These are phyloP conservation scores for Davidsoniella australis DNA, from an alignment of 2,329 filamentous ascomycete genomes.

Conservation along the genomic window DNA sequence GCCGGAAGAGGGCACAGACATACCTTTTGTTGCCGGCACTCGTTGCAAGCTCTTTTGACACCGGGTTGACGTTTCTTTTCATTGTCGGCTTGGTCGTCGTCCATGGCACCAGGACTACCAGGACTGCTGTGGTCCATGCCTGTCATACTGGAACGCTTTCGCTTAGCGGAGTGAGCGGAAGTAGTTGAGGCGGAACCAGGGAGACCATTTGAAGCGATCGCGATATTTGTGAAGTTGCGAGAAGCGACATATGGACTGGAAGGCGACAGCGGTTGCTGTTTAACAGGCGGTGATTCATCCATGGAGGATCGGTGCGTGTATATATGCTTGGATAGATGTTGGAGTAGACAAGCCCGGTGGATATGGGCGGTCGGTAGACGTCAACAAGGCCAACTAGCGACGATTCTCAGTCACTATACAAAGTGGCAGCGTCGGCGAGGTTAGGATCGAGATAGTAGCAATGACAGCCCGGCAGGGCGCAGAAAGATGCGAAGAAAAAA, in stretches of 20 bases:
- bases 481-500: neutral
- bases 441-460: neutral
- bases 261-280: conserved; percentile 7
- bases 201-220: conserved; percentile 22
- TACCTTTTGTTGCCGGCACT: conserved; percentile 75
- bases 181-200: conserved; percentile 25
- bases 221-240: conserved; percentile 5
- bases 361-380: too few species aligned
- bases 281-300: conserved; percentile 2
- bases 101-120: conserved; percentile 39
- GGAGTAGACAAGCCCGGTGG: neutral
- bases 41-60: conserved; percentile 67
- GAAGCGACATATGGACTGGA: conserved; percentile 6
- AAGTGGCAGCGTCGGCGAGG: too few species aligned
- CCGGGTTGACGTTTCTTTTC: conserved; percentile 50
- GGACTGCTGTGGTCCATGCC: conserved; percentile 40
- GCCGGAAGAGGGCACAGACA: conserved; percentile 19
- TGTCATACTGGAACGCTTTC: conserved; percentile 37
- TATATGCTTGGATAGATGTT: neutral
- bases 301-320: neutral
- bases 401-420: too few species aligned
- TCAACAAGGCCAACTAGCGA: too few species aligned
- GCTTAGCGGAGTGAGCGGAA: conserved; percentile 40
- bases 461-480: conserved; percentile 4
- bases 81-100: conserved; percentile 35